Conservation (phyloP, 2,329 filamentous ascomycete genomes). For the Xylariaceae sp. region DNA sequence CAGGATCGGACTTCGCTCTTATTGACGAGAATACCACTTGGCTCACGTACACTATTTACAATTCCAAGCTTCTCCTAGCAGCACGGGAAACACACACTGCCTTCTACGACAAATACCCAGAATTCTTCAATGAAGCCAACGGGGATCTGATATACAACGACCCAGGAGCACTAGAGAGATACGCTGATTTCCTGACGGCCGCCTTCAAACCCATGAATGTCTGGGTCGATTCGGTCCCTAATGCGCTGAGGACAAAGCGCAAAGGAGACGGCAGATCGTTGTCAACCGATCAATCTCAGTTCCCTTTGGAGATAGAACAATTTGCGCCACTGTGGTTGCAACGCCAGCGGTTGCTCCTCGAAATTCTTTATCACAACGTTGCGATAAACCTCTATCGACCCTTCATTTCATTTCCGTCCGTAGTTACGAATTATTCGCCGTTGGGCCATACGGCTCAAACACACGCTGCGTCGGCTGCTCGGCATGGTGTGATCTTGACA, state of each 20-base stretch:
- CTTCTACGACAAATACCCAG: constrained; percentile 34
- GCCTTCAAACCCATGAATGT: constrained; percentile 24
- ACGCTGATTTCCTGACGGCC: constrained; percentile 18
- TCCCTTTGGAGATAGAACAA: constrained; percentile 30
- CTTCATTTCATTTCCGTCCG: constrained; percentile 34
- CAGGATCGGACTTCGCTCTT: constrained; percentile 31
- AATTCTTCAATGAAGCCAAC: constrained; percentile 23
- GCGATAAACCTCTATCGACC: constrained; percentile 36
- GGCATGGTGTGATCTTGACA: constrained; percentile 36
- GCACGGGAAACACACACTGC: constrained; percentile 30
- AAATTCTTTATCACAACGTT: constrained; percentile 38
- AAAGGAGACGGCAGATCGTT: constrained; percentile 27
- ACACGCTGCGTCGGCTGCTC: constrained; percentile 24
- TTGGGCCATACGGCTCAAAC: constrained; percentile 11
- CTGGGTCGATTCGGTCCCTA: constrained; percentile 36
- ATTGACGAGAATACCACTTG: constrained; percentile 34
- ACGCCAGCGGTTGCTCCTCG: constrained; percentile 38
- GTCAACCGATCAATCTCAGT: constrained; percentile 29
- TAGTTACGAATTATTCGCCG: constrained; percentile 5
- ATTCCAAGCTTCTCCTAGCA: constrained; percentile 32
- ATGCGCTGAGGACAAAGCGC: constrained; percentile 32
- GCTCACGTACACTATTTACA: constrained; percentile 35
- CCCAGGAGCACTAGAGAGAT: constrained; percentile 25
- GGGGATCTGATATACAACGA: constrained; percentile 22
- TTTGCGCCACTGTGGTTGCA: constrained; percentile 39